phyloP scores from a whole-genome alignment of 2,329 filamentous ascomycete species.

The Fusarium pseudonygamai region DNA sequence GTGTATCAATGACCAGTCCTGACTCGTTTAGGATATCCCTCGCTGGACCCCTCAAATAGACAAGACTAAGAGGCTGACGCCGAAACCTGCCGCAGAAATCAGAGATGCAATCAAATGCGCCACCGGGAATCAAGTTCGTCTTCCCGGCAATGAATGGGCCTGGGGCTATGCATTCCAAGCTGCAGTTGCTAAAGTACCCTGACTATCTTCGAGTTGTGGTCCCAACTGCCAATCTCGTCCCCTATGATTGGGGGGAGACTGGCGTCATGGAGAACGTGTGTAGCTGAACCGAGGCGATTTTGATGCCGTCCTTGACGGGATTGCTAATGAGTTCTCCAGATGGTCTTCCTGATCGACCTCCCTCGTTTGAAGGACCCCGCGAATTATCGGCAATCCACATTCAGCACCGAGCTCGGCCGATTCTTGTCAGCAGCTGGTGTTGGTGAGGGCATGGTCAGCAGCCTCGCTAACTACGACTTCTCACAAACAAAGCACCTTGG shows the following conservation, averaged over 20 bases:
- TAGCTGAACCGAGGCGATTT: conserved; percentile 28
- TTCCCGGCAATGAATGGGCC: conserved; percentile 83
- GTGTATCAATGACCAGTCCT: conserved; percentile 35
- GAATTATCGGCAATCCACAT: conserved; percentile 54
- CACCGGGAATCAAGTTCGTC: conserved; percentile 71
- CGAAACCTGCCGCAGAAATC: conserved; percentile 49
- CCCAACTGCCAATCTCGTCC: conserved; percentile 85
- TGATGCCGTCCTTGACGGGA: background rate
- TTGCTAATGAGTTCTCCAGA: conserved; percentile 56
- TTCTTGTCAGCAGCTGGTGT: conserved; percentile 76
- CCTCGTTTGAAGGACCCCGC: conserved; percentile 64
- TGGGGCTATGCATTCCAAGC: conserved; percentile 91
- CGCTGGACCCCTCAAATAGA: conserved; percentile 1
- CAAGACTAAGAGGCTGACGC: conserved; percentile 33
- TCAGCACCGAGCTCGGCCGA: conserved; percentile 74
- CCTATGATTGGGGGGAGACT: conserved; percentile 89
- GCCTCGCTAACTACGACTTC: conserved; percentile 84
- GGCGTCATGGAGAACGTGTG: conserved; percentile 85
- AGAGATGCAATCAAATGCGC: conserved; percentile 59
- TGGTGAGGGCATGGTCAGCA: conserved; percentile 70
- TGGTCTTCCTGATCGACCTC: conserved; percentile 91
- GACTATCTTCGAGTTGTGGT: conserved; percentile 81
- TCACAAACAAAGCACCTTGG: conserved; percentile 73
- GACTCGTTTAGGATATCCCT: conserved; percentile 10
- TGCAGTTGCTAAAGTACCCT: conserved; percentile 86